phyloP scores from a whole-genome alignment of 1,139 yeast genomes.

The Suzukiozyma palmioleophila region DNA sequence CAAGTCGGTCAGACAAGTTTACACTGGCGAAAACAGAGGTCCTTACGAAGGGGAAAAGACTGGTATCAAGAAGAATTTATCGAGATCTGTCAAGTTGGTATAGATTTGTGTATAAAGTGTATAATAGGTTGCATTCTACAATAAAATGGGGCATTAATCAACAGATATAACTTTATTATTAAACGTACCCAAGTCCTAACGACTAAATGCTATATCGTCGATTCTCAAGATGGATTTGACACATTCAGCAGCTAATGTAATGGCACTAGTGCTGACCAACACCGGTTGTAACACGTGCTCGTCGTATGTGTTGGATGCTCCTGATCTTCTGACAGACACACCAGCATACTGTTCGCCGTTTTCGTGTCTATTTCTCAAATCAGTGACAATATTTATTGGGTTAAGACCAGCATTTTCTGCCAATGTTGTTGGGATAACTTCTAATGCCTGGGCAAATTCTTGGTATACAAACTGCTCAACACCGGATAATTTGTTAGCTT shows the following conservation, averaged over 20 bases:
- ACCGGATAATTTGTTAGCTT: constrained; percentile 75
- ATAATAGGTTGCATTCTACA: constrained; percentile 4
- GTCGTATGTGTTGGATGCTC: constrained; percentile 84
- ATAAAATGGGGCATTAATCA: constrained; percentile 3
- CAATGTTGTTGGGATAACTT: constrained; percentile 92
- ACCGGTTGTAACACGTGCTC: constrained; percentile 98
- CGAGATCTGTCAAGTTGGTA: constrained; percentile 77
- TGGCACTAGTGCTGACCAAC: constrained; percentile 88
- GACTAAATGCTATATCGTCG: constrained; percentile 78
- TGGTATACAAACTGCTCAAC: constrained; percentile 93
- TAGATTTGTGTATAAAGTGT: constrained; percentile 11
- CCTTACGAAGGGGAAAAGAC: constrained; percentile 93
- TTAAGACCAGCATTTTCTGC: constrained; percentile 98
- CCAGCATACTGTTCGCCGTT: constrained; percentile 93
- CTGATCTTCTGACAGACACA: constrained; percentile 88
- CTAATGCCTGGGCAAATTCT: constrained; percentile 94
- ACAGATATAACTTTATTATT: neutral
- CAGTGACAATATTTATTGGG: constrained; percentile 92
- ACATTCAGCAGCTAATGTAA: constrained; percentile 91
- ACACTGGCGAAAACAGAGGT: constrained; percentile 64
- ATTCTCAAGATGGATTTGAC: constrained; percentile 93
- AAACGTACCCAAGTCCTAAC: constrained; percentile 14
- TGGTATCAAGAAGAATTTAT: constrained; percentile 91
- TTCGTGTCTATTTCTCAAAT: constrained; percentile 87
- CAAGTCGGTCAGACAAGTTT: constrained; percentile 84